Evolutionary conservation across 148 eudicot genomes (phyloP).

Genomic region (Rhododendron vialii): DNA sequence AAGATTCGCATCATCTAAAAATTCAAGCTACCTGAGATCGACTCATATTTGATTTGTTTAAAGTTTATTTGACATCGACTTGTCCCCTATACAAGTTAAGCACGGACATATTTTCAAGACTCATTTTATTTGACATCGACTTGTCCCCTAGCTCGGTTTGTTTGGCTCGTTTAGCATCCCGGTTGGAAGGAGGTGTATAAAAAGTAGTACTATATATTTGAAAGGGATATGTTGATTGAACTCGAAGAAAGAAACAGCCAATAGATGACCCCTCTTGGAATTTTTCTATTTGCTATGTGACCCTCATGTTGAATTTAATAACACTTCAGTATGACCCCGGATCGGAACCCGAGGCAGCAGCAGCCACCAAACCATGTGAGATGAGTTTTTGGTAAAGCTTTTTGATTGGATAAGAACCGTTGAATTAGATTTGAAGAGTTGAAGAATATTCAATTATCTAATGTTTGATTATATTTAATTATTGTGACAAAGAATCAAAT

Average conservation of each 20-base stretch:
- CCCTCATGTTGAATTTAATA: not conserved
- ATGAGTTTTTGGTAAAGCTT: not conserved
- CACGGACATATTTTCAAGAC: too few relatives aligned
- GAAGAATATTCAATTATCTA: not conserved
- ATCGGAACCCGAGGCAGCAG: conserved; percentile 30
- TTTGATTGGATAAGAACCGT: not conserved
- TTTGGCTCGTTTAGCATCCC: not conserved
- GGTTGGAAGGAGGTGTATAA: not conserved
- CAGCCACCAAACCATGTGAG: not conserved
- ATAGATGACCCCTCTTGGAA: not conserved
- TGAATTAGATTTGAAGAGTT: not conserved
- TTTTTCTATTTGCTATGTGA: not conserved
- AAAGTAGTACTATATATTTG: too few relatives aligned
- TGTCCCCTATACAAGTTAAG: too few relatives aligned
- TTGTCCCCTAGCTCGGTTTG: not conserved
- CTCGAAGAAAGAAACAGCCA: not conserved
- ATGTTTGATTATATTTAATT: not conserved
- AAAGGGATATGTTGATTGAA: not conserved
- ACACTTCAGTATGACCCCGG: conserved; percentile 38
- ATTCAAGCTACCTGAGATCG: too few relatives aligned
- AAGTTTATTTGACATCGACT: too few relatives aligned
- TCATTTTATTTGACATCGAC: too few relatives aligned
- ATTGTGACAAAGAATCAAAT: not conserved
- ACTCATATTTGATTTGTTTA: too few relatives aligned
- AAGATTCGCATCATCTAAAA: not conserved